Base-by-base conservation (phyloP, 1,284 basidiomycete species). In the Ceratobasidium papillatum region DNA sequence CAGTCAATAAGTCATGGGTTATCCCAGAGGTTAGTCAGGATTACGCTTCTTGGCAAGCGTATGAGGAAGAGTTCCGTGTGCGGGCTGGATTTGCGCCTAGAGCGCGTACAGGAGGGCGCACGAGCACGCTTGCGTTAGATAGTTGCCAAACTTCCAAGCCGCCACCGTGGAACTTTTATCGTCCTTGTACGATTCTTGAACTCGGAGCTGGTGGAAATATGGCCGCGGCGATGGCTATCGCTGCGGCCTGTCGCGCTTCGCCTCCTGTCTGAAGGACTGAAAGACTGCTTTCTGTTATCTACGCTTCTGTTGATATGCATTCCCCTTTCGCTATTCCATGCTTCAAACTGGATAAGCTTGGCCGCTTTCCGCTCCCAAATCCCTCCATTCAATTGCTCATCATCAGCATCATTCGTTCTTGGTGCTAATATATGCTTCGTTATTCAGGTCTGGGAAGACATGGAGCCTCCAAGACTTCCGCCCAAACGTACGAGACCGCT, bases 11-110 rank as follows among this genome's bases (percentile, higher is more conserved):
- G 19, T 71, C 68, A 1, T 71, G 68, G 68, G 43, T 71, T 34
- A 71, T 71, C 49, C 68, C 68, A 12, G 68, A 71, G 68, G 68
- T 71, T 54, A 71, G 68, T 71, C 36, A 36, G 22, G 19, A 58
- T 51, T 69, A 43, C 32, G 12, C 27, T 54, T 27, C 52, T 25
- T 69, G 65, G 65, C 19, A 52, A 34, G 45, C 22, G 34, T 52
- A 58, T n/a, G 52, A 58, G 25, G 25, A 19, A 5, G 52, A 45
- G 41, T 69, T 69, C 22, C 38, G 65, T 43, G 52, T 12, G 27
- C 65, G 65, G 19, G 52, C 41, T 54, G 65, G 51, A 14, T 19
- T 51, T 17, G 43, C 54, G 9, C 63, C 12, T n/a, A 30, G 22
- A 43, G 3, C 8, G 25, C 27, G 51, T 14, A 3, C 63, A 14